Conservation (phyloP, 495 filamentous ascomycete species). For the Hamigera avellanea region DNA sequence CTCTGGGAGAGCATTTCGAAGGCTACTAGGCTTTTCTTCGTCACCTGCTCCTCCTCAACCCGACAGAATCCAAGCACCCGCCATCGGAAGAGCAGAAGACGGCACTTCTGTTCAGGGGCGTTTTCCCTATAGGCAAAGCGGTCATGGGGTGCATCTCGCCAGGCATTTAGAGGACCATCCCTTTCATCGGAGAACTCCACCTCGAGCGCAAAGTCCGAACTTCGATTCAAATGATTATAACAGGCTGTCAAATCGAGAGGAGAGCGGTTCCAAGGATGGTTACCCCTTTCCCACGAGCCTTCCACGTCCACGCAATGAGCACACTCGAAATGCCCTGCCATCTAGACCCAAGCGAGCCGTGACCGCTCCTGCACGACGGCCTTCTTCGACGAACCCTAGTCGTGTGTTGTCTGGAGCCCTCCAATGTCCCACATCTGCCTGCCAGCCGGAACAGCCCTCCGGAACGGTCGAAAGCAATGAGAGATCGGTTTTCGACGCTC, state of each 20-base stretch:
- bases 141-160: conserved; percentile 19
- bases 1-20: conserved; percentile 10
- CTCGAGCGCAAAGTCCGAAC: conserved; percentile 8
- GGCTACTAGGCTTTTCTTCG: conserved; percentile 15
- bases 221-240: neutral
- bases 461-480: neutral
- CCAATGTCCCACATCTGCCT: no score
- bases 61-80: conserved; percentile 2
- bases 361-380: no score
- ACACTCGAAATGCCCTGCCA: no score
- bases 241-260: neutral
- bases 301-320: no score
- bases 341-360: no score
- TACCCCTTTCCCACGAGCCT: neutral
- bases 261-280: neutral
- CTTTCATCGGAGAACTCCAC: conserved; percentile 18
- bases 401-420: no score
- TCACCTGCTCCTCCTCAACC: conserved; percentile 1
- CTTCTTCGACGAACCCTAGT: no score
- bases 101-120: conserved; percentile 27
- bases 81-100: conserved; percentile 24
- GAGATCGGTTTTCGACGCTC: neutral
- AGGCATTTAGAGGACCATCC: conserved; percentile 22
- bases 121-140: conserved; percentile 27
- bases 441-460: no score